phyloP scores from a whole-genome alignment of 192 early-diverging fungal species.

The Cetraspora pellucida region DNA sequence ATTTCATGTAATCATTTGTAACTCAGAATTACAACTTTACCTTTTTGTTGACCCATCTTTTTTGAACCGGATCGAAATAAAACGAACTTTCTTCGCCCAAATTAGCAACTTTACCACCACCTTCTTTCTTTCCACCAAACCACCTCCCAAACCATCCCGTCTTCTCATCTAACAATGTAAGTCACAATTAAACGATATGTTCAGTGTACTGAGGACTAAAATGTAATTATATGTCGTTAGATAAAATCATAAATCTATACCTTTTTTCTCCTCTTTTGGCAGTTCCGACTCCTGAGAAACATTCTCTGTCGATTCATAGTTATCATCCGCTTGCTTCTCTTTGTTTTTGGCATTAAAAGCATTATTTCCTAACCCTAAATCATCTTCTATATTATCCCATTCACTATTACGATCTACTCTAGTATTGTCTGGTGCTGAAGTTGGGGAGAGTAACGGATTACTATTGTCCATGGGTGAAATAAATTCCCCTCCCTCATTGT shows the following conservation, averaged over 20 bases:
- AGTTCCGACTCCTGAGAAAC: neutral
- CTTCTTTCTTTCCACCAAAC: conserved; percentile 28
- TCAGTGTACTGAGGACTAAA: too few species aligned
- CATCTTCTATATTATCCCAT: conserved; percentile 3
- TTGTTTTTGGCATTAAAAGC: conserved; percentile 18
- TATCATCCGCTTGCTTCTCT: neutral
- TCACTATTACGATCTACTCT: conserved; percentile 8
- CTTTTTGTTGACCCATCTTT: conserved; percentile 88
- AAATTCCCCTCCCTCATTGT: neutral
- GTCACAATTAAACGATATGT: too few species aligned
- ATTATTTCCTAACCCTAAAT: conserved; percentile 33
- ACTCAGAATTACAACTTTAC: conserved; percentile 34
- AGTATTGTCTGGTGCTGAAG: neutral
- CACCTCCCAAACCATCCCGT: conserved; percentile 30
- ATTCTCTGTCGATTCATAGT: neutral
- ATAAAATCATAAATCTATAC: neutral
- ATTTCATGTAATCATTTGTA: neutral
- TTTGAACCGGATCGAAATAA: conserved; percentile 83
- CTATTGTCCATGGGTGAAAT: conserved; percentile 21
- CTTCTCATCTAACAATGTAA: neutral
- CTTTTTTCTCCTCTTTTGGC: conserved; percentile 7
- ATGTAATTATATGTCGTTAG: too few species aligned
- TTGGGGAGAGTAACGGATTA: neutral
- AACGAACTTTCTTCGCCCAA: conserved; percentile 82
- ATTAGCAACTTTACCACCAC: conserved; percentile 60